Evolutionary conservation across 441 rosid species (phyloP), one percentile per base, ranked within the genome.

Genomic region (Populus hybrid): DNA sequence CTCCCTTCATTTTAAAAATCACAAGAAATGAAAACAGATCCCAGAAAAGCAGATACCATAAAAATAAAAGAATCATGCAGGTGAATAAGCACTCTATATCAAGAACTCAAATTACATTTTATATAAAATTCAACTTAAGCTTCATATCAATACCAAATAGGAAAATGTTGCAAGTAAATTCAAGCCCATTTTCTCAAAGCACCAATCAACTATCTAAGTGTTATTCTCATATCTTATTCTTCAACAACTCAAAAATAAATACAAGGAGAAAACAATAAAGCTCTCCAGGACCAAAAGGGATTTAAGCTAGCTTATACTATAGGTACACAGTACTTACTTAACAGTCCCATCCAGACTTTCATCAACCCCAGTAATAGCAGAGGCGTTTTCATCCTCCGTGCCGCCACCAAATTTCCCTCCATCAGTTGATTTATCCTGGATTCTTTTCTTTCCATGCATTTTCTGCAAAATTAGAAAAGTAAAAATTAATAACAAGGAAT

Each of bases 401-500:
- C 34, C 69, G 50, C 57, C 34, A 14, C 23, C 42, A 14, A 67
- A 72, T 71, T 74, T 75, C 28, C 65, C 78, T 23, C 32, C 84
- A 38, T 72, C 84, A 69, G 63, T 18, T 4, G 82, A 53, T 75
- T 11, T 64, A 30, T 42, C 81, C 67, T 30, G 26, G 68, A 18
- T 53, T 53, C 16, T 70, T 75, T 71, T 75, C 79, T 79, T 76
- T 50, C 71, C 70, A 73, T 86, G 85, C 88, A 85, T 81, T 76
- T 79, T 82, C 91, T 88, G 83, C 9, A 82, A 57, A 63, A 42
- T 12, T 30, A 9, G 72, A 42, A 23, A 30, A 66, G 12, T 34
- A 75, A 68, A 67, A 26, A 67, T 63, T 7, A 65, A 53, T 53
- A 57, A 11, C 2, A 12, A 26, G 18, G 18, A 42, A 28, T 23